Evolutionary conservation across 345 rosid species (phyloP).

Genomic region (Leavenworthia alabamica): DNA sequence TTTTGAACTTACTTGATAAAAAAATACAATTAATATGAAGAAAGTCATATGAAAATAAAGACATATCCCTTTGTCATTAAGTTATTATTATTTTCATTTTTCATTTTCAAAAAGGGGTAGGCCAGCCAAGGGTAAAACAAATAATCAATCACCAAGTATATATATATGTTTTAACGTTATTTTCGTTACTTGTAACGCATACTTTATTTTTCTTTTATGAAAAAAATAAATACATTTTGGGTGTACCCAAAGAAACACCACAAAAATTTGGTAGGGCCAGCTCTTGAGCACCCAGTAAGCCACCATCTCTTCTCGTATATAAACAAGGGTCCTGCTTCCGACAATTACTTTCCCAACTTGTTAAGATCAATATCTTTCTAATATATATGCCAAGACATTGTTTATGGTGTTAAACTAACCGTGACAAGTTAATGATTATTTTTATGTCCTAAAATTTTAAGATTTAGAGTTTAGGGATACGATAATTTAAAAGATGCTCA

Average conservation of each 20-base stretch:
- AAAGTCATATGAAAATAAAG: slow-evolving; percentile 15
- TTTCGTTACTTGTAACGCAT: neutral
- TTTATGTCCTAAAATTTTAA: neutral
- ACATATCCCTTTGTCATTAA: slow-evolving; percentile 27
- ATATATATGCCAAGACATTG: neutral
- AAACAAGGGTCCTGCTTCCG: slow-evolving; percentile 7
- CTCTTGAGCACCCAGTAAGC: slow-evolving; percentile 12
- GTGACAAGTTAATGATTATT: neutral
- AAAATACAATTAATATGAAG: slow-evolving; percentile 13
- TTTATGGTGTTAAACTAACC: neutral
- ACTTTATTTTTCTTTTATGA: neutral
- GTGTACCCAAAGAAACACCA: slow-evolving; percentile 19
- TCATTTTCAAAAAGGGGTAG: slow-evolving; percentile 19
- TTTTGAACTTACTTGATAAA: neutral
- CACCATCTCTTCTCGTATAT: slow-evolving; percentile 14
- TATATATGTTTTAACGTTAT: neutral
- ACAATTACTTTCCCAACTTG: neutral
- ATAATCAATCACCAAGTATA: neutral
- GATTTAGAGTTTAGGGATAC: too few species aligned
- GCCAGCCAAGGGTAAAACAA: slow-evolving; percentile 15
- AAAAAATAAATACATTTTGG: neutral
- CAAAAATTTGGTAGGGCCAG: slow-evolving; percentile 23
- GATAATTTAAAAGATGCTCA: neutral
- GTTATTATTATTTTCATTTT: slow-evolving; percentile 15
- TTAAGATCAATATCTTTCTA: neutral